Evolutionary conservation across 2,329 filamentous ascomycete species (phyloP).

Genomic region (Trichoderma lentiforme): DNA sequence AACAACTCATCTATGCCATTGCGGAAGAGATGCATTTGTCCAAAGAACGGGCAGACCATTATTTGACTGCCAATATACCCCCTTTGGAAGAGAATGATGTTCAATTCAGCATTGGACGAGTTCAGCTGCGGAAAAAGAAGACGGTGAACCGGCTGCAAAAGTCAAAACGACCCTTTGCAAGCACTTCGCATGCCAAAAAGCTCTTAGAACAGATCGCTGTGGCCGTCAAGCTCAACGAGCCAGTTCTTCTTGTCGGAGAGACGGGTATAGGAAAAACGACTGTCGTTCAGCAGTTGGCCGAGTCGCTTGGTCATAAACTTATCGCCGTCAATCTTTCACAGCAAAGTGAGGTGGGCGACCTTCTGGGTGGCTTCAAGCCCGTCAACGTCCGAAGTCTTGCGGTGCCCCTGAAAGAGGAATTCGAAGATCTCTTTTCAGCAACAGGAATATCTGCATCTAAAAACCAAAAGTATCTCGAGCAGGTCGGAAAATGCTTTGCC

Average conservation of each 20-base stretch:
- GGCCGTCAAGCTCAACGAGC: slow-evolving; percentile 79
- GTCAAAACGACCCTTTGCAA: slow-evolving; percentile 72
- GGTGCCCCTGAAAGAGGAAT: slow-evolving; percentile 88
- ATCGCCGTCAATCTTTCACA: slow-evolving; percentile 95
- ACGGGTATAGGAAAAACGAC: slow-evolving; percentile 99
- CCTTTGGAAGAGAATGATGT: slow-evolving; percentile 59
- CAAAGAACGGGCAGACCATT: slow-evolving; percentile 74
- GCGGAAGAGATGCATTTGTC: slow-evolving; percentile 86
- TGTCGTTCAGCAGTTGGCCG: slow-evolving; percentile 86
- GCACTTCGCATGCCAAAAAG: slow-evolving; percentile 78
- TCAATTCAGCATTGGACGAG: slow-evolving; percentile 63
- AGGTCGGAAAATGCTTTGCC: slow-evolving; percentile 73
- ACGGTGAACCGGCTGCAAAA: slow-evolving; percentile 47
- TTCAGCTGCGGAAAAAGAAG: slow-evolving; percentile 57
- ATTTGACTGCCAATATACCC: slow-evolving; percentile 70
- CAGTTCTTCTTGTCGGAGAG: slow-evolving; percentile 92
- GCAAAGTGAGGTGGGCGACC: slow-evolving; percentile 94
- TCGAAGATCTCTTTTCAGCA: slow-evolving; percentile 80
- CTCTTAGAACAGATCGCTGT: slow-evolving; percentile 86
- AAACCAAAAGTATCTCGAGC: slow-evolving; percentile 82
- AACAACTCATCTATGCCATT: slow-evolving; percentile 63
- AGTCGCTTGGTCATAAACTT: slow-evolving; percentile 78
- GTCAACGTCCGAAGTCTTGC: slow-evolving; percentile 86
- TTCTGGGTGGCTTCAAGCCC: slow-evolving; percentile 94
- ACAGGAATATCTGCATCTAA: slow-evolving; percentile 83